A percentile compares a stretch with the other conserved stretches of the same genome.
Evolutionary conservation across 129 eudicot genomes (phyloP).

Genomic region (Erigeron canadensis): DNA sequence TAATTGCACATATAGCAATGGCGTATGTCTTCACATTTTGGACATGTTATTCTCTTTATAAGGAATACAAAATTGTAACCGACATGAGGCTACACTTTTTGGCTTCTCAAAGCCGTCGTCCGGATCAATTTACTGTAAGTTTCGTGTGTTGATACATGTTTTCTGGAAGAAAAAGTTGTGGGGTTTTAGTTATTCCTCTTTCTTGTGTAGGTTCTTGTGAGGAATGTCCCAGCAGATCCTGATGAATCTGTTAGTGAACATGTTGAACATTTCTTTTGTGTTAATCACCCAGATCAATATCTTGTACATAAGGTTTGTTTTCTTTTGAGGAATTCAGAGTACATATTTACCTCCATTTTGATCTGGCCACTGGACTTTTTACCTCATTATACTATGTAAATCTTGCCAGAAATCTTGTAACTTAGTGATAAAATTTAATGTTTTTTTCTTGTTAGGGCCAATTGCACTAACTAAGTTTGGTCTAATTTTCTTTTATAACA

Average conservation of each 20-base stretch:
- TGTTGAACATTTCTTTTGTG: conserved; percentile 93
- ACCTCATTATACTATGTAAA: background rate
- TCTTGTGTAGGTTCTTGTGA: conserved; percentile 78
- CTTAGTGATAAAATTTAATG: background rate
- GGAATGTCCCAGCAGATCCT: conserved; percentile 87
- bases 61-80: conserved; percentile 61
- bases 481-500: background rate
- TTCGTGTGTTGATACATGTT: conserved; percentile 3
- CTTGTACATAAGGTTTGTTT: conserved; percentile 72
- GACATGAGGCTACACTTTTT: conserved; percentile 69
- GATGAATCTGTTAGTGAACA: conserved; percentile 87
- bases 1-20: conserved; percentile 70
- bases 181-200: conserved; percentile 3
- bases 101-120: conserved; percentile 67
- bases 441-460: background rate
- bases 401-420: background rate
- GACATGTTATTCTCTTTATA: conserved; percentile 68
- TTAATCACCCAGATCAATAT: conserved; percentile 87
- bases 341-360: background rate
- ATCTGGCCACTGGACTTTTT: background rate
- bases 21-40: conserved; percentile 77
- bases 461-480: background rate
- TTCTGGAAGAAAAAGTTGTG: background rate
- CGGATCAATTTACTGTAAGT: conserved; percentile 89
- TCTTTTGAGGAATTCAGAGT: background rate